Evolutionary conservation across 805 yeast species (phyloP).

Genomic region (Metschnikowia borealis): DNA sequence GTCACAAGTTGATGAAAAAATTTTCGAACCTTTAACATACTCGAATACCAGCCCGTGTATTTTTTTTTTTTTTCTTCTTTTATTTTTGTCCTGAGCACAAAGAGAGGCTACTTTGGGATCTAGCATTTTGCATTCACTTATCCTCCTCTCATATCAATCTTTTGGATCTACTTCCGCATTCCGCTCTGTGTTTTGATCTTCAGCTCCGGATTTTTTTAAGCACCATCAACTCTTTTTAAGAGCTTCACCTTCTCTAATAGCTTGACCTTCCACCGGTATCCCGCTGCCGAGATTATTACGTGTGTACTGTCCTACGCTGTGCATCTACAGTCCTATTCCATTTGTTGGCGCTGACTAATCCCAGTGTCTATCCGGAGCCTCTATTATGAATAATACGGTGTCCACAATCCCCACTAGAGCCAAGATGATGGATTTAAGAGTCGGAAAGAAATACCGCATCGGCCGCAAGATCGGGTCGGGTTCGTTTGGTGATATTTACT

Average conservation of each 20-base stretch:
- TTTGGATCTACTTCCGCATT: neutral
- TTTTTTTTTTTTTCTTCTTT: neutral
- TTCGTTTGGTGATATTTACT: constrained; percentile 94
- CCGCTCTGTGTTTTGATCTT: constrained; percentile 3
- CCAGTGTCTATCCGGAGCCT: neutral
- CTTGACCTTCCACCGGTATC: neutral
- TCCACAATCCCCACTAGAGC: constrained; percentile 14
- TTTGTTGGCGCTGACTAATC: neutral
- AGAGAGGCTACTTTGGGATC: neutral
- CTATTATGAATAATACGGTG: constrained; percentile 15
- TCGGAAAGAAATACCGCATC: constrained; percentile 89
- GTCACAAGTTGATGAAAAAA: constrained; percentile 1
- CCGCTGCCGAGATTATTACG: neutral
- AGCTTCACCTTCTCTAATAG: neutral
- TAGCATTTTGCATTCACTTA: neutral
- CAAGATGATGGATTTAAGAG: constrained; percentile 59
- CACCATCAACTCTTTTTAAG: neutral
- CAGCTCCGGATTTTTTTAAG: neutral
- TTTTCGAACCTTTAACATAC: constrained; percentile 2
- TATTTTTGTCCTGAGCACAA: constrained; percentile 1
- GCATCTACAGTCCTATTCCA: neutral
- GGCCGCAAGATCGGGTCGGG: constrained; percentile 97
- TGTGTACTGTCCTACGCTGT: neutral
- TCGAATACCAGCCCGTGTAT: neutral
- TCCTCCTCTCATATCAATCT: neutral